Conservation (phyloP, 371 early-diverging fungal species). For the Conidiobolus incongruus region DNA sequence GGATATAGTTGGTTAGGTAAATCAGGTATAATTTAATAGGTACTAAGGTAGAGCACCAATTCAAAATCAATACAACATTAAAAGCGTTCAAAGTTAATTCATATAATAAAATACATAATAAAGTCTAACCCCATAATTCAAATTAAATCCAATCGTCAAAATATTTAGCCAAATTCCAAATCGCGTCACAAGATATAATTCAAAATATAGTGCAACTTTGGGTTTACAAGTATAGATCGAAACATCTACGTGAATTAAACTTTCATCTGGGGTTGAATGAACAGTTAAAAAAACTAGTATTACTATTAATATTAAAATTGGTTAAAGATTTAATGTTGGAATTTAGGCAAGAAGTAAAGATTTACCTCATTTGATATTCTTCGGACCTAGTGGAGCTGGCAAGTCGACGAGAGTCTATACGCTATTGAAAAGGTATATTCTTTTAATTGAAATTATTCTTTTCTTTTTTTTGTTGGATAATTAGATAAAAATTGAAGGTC, state of each 20-base stretch:
- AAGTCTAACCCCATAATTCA: too few relatives aligned
- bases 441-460: neutral
- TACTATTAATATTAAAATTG: neutral
- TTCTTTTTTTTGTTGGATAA: neutral
- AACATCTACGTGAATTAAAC: conserved; percentile 58
- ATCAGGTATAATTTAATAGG: too few relatives aligned
- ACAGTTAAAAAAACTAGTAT: conserved; percentile 61
- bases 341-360: conserved; percentile 48
- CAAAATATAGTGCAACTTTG: too few relatives aligned
- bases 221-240: conserved; percentile 94
- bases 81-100: too few relatives aligned
- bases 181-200: too few relatives aligned
- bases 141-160: too few relatives aligned
- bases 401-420: conserved; percentile 90
- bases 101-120: too few relatives aligned
- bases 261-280: conserved; percentile 52
- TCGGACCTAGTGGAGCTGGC: conserved; percentile 93
- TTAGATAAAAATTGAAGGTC: conserved; percentile 72
- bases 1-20: too few relatives aligned
- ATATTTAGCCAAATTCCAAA: too few relatives aligned
- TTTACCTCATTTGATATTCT: conserved; percentile 90
- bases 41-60: too few relatives aligned
- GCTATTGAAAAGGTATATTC: conserved; percentile 68
- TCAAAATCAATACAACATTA: too few relatives aligned
- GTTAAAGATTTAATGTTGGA: neutral